Evolutionary conservation across 1,284 basidiomycete species (phyloP).

Genomic region (Chiua sp.): DNA sequence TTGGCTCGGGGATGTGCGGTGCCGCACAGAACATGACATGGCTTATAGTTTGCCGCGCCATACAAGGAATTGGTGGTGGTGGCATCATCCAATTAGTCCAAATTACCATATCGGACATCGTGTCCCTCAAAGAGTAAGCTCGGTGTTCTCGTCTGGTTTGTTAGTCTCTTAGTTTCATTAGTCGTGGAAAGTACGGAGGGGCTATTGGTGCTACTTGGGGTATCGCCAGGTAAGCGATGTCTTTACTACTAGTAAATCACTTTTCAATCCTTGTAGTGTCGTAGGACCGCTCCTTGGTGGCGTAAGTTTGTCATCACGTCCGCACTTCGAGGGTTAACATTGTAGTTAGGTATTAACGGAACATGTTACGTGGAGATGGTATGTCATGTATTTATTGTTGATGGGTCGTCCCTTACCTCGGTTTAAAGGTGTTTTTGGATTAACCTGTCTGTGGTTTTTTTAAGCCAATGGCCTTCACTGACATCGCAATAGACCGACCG

Average conservation of each 20-base stretch:
- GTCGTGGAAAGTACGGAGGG: conserved; percentile 47
- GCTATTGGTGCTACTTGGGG: conserved; percentile 53
- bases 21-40: conserved; percentile 53
- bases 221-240: conserved; percentile 40
- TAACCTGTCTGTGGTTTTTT: conserved; percentile 35
- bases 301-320: conserved; percentile 18
- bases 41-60: conserved; percentile 51
- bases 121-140: conserved; percentile 38
- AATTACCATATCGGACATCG: conserved; percentile 46
- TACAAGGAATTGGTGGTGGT: conserved; percentile 61
- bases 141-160: background rate
- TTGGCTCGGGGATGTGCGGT: conserved; percentile 57
- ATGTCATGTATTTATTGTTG: conserved; percentile 5
- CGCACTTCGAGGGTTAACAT: conserved; percentile 3
- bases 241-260: background rate
- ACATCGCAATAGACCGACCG: conserved; percentile 40
- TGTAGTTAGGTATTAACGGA: conserved; percentile 46
- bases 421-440: conserved; percentile 40
- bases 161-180: conserved; percentile 14
- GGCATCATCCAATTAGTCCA: conserved; percentile 44
- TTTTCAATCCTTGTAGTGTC: conserved; percentile 34
- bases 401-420: conserved; percentile 1
- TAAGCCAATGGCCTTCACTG: background rate
- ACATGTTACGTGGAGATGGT: conserved; percentile 44
- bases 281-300: conserved; percentile 49